Conservation (phyloP, 805 yeast species). For the Myxozyma melibiosi region DNA sequence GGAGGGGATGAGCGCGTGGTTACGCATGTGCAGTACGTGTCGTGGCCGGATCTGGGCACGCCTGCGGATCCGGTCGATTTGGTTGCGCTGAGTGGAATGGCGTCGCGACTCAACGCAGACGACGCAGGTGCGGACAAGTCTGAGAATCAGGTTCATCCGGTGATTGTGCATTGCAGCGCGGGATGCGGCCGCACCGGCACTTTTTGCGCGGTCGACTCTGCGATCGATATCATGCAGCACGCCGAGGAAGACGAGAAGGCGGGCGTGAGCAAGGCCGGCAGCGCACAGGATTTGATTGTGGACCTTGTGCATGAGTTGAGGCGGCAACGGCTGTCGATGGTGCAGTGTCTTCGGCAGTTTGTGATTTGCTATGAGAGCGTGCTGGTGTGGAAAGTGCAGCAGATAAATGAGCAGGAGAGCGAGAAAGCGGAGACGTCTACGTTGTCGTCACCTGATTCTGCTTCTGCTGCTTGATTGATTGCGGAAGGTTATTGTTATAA, state of each 20-base stretch:
- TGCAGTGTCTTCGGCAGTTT: conserved; percentile 76
- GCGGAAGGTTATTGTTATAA: too few species aligned
- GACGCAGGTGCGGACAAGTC: conserved; percentile 11
- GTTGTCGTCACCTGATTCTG: too few species aligned
- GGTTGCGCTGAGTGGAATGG: conserved; percentile 55
- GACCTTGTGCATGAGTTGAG: conserved; percentile 67
- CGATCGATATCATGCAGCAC: conserved; percentile 47
- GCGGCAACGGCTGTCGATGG: conserved; percentile 79
- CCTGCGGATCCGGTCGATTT: conserved; percentile 63
- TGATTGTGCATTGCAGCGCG: conserved; percentile 88
- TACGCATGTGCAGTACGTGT: conserved; percentile 71
- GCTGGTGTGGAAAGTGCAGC: conserved; percentile 26
- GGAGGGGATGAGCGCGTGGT: conserved; percentile 48
- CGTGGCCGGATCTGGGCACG: conserved; percentile 88
- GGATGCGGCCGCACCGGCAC: conserved; percentile 98
- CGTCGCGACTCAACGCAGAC: conserved; percentile 45
- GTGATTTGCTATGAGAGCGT: conserved; percentile 70
- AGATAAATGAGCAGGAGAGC: neutral
- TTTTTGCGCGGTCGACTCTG: conserved; percentile 52
- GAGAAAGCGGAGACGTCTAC: neutral
- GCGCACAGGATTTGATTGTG: conserved; percentile 57
- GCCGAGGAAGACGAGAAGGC: conserved; percentile 1
- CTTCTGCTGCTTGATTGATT: too few species aligned
- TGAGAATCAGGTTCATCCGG: conserved; percentile 46
- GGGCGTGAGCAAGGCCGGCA: conserved; percentile 37